Percentiles rank a stretch among this genome's conserved stretches.
Evolutionary conservation across 2,329 filamentous ascomycete species (phyloP).

Genomic region (Diaporthe amygdali): DNA sequence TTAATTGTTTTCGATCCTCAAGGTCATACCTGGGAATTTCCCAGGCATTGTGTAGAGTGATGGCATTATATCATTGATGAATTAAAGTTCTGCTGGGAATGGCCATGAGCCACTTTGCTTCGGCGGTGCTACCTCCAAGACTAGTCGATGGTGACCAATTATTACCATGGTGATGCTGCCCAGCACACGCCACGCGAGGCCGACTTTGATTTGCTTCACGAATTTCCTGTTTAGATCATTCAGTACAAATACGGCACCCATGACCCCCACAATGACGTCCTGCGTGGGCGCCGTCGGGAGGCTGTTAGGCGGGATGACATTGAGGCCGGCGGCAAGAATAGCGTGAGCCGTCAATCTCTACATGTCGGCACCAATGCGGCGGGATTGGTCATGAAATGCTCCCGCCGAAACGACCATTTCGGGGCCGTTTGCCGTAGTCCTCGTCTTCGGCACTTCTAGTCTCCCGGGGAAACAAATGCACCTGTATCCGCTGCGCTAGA

Average conservation of each 20-base stretch:
- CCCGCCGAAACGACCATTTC: background rate
- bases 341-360: background rate
- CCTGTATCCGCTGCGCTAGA: background rate
- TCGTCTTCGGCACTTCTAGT: background rate
- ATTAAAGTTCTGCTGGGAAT: background rate
- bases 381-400: background rate
- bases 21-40: background rate
- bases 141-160: background rate
- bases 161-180: background rate
- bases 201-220: background rate
- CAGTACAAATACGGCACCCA: background rate
- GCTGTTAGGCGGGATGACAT: background rate
- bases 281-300: background rate
- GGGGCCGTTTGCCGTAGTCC: background rate
- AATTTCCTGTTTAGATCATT: background rate
- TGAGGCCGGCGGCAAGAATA: conserved; percentile 9
- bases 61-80: background rate
- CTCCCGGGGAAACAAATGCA: background rate
- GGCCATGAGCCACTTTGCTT: background rate
- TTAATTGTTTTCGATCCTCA: background rate
- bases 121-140: background rate
- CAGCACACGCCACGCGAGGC: background rate
- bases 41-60: background rate
- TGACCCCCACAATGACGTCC: conserved; percentile 9
- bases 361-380: background rate